Evolutionary conservation across 1,284 basidiomycete species (phyloP), one percentile per base, ranked within the genome.

Genomic region (Waitea zeae): DNA sequence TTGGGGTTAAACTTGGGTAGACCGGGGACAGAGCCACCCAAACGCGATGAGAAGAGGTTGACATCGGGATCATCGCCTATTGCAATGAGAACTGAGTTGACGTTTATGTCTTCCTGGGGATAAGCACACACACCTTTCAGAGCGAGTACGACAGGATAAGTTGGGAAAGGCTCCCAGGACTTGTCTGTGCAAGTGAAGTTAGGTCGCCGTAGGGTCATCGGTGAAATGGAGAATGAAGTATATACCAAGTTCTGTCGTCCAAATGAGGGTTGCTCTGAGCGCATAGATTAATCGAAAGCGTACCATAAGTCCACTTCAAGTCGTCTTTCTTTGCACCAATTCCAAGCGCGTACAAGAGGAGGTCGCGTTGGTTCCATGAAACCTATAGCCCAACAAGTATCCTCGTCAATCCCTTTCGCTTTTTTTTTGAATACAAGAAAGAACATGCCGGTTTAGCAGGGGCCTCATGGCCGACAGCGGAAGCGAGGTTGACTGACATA

Each of bases 241-340:
- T 34, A 39, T 26, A 52, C 52, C 46, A 29, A 49, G 46, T 40
- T 50, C 49, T 51, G 37, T 37, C 29, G 19, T 29, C 35, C 14
- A 17, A 26, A 36, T 32, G 30, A n/a, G 3, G n/a, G 19, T 32
- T 2, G 18, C 30, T 20, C 11, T 13, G 7, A 12, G 31, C 22
- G 14, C 33, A 30, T 24, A 32, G 12, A 19, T 24, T 18, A 31
- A 13, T 12, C 14, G 18, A 5, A 3, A 1, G 17, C 62, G 31
- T 39, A 77, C 75, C 77, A 48, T 80, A 80, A 17, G 72, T 57
- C 33, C 75, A 59, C 1, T 58, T 51, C 35, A 64, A 60, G 36
- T 80, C 76, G 36, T 72, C 61, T 27, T 62, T 56, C 52, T 77
- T 77, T n/a, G 76, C 74, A 13, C 77, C 77, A 33, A 80, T 67